phyloP scores from a whole-genome alignment of 2,329 filamentous ascomycete genomes.

The Leptographium flavum region DNA sequence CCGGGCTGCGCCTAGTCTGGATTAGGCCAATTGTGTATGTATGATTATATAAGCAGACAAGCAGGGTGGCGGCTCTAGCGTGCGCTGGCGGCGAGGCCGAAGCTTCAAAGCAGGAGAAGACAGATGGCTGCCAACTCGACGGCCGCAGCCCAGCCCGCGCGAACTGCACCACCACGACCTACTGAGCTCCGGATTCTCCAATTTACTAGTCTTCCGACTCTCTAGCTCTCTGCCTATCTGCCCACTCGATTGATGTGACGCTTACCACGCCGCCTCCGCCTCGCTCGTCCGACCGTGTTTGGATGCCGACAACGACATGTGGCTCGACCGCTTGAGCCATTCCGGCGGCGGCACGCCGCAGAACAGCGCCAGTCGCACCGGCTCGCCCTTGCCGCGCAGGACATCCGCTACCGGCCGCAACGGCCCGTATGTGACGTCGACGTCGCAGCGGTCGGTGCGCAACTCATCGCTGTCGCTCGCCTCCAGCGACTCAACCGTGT shows the following conservation, averaged over 20 bases:
- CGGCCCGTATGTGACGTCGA: conserved; percentile 52
- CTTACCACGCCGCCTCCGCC: too few relatives aligned
- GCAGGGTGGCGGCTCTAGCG: not conserved
- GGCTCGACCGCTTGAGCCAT: conserved; percentile 74
- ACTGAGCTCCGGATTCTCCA: too few relatives aligned
- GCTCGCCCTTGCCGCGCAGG: conserved; percentile 55
- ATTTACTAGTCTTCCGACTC: too few relatives aligned
- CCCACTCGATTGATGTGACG: too few relatives aligned
- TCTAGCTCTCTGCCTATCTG: too few relatives aligned
- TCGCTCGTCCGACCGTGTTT: not conserved
- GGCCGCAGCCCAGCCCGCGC: not conserved
- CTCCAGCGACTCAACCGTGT: conserved; percentile 63
- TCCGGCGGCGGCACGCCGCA: conserved; percentile 43
- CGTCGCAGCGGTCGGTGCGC: conserved; percentile 55
- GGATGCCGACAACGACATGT: conserved; percentile 39
- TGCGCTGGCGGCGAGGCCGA: not conserved
- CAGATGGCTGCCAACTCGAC: not conserved
- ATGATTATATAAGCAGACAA: too few relatives aligned
- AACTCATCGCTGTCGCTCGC: conserved; percentile 68
- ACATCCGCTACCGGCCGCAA: conserved; percentile 47
- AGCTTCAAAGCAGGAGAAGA: not conserved
- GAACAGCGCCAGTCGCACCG: conserved; percentile 50
- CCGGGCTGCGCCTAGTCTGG: not conserved
- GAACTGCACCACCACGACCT: not conserved
- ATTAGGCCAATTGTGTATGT: too few relatives aligned